Evolutionary conservation across 192 early-diverging fungal species (phyloP).

Genomic region (Linnemannia elongata): DNA sequence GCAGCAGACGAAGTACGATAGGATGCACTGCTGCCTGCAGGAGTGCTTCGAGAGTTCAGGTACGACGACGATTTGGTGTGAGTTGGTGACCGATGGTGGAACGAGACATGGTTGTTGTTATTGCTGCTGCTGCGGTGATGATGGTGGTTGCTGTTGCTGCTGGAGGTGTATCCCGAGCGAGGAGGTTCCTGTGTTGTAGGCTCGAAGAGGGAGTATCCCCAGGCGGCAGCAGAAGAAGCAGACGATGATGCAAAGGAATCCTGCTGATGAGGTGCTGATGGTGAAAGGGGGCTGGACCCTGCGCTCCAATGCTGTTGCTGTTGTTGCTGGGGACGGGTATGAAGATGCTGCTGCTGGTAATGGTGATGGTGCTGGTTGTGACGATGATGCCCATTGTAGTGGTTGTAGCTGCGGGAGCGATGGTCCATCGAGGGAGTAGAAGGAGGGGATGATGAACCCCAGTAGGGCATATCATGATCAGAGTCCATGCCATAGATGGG

Average conservation of each 20-base stretch:
- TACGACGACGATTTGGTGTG: background rate
- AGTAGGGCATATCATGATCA: conserved; percentile 36
- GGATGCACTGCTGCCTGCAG: background rate
- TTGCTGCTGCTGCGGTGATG: conserved; percentile 5
- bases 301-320: background rate
- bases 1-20: background rate
- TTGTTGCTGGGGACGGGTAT: background rate
- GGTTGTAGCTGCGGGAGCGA: background rate
- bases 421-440: background rate
- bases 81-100: background rate
- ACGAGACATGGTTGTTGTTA: background rate
- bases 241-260: background rate
- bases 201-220: conserved; percentile 36
- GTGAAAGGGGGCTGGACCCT: background rate
- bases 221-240: conserved; percentile 16
- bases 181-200: background rate
- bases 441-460: conserved; percentile 37
- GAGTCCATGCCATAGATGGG: conserved; percentile 3
- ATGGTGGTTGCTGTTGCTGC: background rate
- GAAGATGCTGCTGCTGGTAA: background rate
- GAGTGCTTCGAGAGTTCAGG: background rate
- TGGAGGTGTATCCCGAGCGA: background rate
- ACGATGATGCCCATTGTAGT: background rate
- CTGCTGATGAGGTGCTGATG: background rate
- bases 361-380: background rate